Percentiles rank a stretch among this genome's conserved stretches.
These are phyloP conservation scores for Vigna mungo DNA, from an alignment of 306 rosid species.

Conservation along the genomic window DNA sequence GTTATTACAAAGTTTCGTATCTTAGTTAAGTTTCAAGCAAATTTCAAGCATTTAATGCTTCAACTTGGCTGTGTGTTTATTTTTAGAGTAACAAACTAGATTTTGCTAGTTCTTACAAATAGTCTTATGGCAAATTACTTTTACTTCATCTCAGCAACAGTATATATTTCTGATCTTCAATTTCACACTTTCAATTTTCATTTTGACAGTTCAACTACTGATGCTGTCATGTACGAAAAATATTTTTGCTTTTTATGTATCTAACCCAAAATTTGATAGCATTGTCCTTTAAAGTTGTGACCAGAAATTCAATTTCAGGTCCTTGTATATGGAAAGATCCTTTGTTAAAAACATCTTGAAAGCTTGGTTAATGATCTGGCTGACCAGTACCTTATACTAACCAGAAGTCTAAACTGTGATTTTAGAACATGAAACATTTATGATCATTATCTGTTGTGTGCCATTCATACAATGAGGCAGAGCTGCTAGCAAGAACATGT, in stretches of 20 bases:
- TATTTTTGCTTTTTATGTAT: not conserved
- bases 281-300: not conserved
- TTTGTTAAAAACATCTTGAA: too few species aligned
- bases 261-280: not conserved
- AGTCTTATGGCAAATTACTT: not conserved
- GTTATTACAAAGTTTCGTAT: not conserved
- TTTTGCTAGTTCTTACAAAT: not conserved
- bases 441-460: not conserved
- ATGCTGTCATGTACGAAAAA: not conserved
- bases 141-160: not conserved
- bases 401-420: not conserved
- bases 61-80: not conserved
- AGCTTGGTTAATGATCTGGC: not conserved
- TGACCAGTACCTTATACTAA: too few species aligned
- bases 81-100: constrained; percentile 1
- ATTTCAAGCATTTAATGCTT: not conserved
- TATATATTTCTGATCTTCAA: too few species aligned
- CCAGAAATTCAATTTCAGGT: not conserved
- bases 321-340: not conserved
- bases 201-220: not conserved
- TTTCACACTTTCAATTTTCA: not conserved
- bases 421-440: not conserved
- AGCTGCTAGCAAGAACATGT: not conserved
- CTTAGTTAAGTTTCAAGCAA: constrained; percentile 13
- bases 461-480: not conserved